phyloP scores from a whole-genome alignment of 1,139 yeast genomes.

The Diutina neorugosa region DNA sequence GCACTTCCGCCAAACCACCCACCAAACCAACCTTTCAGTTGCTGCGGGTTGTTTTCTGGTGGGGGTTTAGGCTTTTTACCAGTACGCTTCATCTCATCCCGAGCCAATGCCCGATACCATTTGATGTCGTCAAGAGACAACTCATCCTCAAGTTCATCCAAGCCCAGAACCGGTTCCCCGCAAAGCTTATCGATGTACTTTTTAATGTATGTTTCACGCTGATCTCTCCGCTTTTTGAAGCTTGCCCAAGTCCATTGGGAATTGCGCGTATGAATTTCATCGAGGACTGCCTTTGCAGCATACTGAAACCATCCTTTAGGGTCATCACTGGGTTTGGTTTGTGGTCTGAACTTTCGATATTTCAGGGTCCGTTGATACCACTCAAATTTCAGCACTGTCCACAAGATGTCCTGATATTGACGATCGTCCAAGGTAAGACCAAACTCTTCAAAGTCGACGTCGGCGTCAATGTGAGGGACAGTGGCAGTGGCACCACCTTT shows the following conservation, averaged over 20 bases:
- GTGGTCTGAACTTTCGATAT: slow-evolving; percentile 64
- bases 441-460: slow-evolving; percentile 76
- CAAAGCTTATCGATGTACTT: slow-evolving; percentile 51
- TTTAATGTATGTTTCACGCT: slow-evolving; percentile 54
- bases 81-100: slow-evolving; percentile 15
- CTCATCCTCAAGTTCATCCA: slow-evolving; percentile 44
- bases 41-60: neutral
- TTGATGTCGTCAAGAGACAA: slow-evolving; percentile 70
- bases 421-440: slow-evolving; percentile 73
- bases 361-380: slow-evolving; percentile 68
- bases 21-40: slow-evolving; percentile 15
- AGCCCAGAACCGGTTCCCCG: slow-evolving; percentile 16
- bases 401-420: slow-evolving; percentile 73
- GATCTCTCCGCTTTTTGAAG: slow-evolving; percentile 59
- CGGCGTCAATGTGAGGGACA: slow-evolving; percentile 64
- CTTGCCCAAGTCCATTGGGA: slow-evolving; percentile 85
- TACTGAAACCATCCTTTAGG: slow-evolving; percentile 78
- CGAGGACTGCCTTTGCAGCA: slow-evolving; percentile 58
- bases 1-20: slow-evolving; percentile 13
- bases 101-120: slow-evolving; percentile 74
- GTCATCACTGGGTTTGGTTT: slow-evolving; percentile 42
- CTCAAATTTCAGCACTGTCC: slow-evolving; percentile 74
- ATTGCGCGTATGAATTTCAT: slow-evolving; percentile 73
- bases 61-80: neutral
- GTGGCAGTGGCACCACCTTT: slow-evolving; percentile 62